A percentile compares a stretch with the other conserved stretches of the same genome.
phyloP scores from a whole-genome alignment of 1,284 basidiomycete species.

The Pterulicium gracile region DNA sequence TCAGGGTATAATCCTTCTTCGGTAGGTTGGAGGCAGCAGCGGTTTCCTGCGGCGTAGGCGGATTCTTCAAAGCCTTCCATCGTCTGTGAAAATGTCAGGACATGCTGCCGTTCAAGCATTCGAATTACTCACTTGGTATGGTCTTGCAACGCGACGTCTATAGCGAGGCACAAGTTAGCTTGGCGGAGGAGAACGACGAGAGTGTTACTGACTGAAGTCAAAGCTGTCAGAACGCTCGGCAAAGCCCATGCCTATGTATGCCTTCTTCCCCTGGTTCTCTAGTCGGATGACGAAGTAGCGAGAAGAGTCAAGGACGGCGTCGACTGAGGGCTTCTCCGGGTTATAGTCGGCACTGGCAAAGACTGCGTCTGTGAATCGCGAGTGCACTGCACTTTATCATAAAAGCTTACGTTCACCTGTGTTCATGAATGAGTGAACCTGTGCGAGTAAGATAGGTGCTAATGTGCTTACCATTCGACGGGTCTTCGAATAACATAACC shows the following conservation, averaged over 20 bases:
- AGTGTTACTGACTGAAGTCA: constrained; percentile 82
- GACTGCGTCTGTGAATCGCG: constrained; percentile 30
- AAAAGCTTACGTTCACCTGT: constrained; percentile 51
- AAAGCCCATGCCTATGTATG: constrained; percentile 93
- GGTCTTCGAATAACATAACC: constrained; percentile 65
- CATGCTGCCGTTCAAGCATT: constrained; percentile 4
- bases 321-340: constrained; percentile 72
- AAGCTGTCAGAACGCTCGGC: constrained; percentile 86
- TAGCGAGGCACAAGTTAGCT: no score
- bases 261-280: constrained; percentile 78
- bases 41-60: constrained; percentile 28
- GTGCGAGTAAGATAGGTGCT: constrained; percentile 8
- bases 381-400: constrained; percentile 8
- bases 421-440: constrained; percentile 9
- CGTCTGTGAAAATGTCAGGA: constrained; percentile 32
- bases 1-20: constrained; percentile 91
- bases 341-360: constrained; percentile 92
- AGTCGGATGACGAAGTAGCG: constrained; percentile 93
- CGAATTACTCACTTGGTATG: constrained; percentile 70
- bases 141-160: constrained; percentile 91
- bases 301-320: constrained; percentile 92
- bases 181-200: no score
- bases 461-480: constrained; percentile 48
- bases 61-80: constrained; percentile 48
- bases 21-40: constrained; percentile 52